Conservation (phyloP, 2,329 filamentous ascomycete species). For the Penicillium sp. region DNA sequence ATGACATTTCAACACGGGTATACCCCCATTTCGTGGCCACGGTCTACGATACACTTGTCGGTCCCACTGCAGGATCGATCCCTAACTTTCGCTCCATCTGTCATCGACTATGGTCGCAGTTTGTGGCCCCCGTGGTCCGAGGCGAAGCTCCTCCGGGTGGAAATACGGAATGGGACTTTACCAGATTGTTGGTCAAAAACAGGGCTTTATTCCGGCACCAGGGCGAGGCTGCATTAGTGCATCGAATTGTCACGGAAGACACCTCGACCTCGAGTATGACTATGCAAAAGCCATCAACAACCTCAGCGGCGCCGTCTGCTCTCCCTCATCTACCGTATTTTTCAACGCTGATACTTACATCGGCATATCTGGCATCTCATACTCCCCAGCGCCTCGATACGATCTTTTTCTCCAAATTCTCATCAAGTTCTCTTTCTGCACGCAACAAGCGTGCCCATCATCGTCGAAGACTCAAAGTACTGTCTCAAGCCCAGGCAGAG, state of each 20-base stretch:
- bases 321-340: slow-evolving; percentile 41
- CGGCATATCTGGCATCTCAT: slow-evolving; percentile 44
- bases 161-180: slow-evolving; percentile 67
- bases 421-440: slow-evolving; percentile 38
- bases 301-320: slow-evolving; percentile 24
- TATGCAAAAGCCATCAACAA: slow-evolving; percentile 16
- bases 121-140: slow-evolving; percentile 68
- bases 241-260: slow-evolving; percentile 35
- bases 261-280: slow-evolving; percentile 8
- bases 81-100: slow-evolving; percentile 65
- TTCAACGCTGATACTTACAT: slow-evolving; percentile 42
- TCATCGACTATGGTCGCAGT: slow-evolving; percentile 73
- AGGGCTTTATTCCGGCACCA: slow-evolving; percentile 42
- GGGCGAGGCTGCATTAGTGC: slow-evolving; percentile 40
- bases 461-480: slow-evolving; percentile 36
- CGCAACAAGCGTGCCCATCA: slow-evolving; percentile 42
- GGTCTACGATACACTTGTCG: slow-evolving; percentile 80
- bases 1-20: slow-evolving; percentile 27
- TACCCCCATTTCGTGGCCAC: slow-evolving; percentile 69
- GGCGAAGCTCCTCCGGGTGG: slow-evolving; percentile 49
- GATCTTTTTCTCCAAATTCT: slow-evolving; percentile 46
- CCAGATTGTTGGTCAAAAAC: slow-evolving; percentile 63
- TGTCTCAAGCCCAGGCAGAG: slow-evolving; percentile 35
- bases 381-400: slow-evolving; percentile 44
- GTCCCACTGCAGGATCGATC: slow-evolving; percentile 73